phyloP scores from a whole-genome alignment of 345 rosid genomes.

The Lepidium didymum region DNA sequence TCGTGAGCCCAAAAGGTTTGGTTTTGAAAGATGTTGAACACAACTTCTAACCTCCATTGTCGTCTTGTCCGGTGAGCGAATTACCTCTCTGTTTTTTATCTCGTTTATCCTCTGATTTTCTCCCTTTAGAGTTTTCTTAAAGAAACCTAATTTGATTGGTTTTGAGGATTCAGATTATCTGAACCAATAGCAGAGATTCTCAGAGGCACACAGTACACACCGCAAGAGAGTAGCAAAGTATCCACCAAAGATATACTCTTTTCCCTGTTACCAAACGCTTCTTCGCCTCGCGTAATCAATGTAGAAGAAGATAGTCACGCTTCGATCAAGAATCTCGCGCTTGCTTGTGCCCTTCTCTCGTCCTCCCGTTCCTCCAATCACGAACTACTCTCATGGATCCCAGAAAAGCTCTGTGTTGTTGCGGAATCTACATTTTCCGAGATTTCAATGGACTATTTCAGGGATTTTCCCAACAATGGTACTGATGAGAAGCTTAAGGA shows the following conservation, averaged over 20 bases:
- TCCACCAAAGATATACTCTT: constrained; percentile 44
- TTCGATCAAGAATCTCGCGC: constrained; percentile 39
- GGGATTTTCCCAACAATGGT: constrained; percentile 13
- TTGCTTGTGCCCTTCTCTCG: constrained; percentile 65
- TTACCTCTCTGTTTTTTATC: background rate
- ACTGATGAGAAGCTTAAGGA: constrained; percentile 23
- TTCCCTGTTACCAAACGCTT: constrained; percentile 40
- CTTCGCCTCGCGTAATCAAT: constrained; percentile 4
- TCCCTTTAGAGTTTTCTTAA: background rate
- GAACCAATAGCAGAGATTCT: constrained; percentile 37
- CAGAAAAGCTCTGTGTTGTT: constrained; percentile 23
- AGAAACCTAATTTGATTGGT: constrained; percentile 7
- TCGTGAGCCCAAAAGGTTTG: background rate
- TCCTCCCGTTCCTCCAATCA: constrained; percentile 49
- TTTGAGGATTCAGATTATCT: constrained; percentile 38
- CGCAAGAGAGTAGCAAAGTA: constrained; percentile 37
- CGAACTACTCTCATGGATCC: constrained; percentile 71
- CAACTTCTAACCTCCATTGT: constrained; percentile 32
- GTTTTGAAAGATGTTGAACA: constrained; percentile 30
- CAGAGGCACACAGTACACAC: constrained; percentile 33
- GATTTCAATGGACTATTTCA: constrained; percentile 33
- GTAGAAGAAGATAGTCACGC: constrained; percentile 19
- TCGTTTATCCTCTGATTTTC: background rate
- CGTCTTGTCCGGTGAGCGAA: constrained; percentile 43
- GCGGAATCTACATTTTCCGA: constrained; percentile 36